These are phyloP conservation scores for Lyophyllum shimeji DNA, from an alignment of 768 basidiomycete species.

Conservation along the genomic window DNA sequence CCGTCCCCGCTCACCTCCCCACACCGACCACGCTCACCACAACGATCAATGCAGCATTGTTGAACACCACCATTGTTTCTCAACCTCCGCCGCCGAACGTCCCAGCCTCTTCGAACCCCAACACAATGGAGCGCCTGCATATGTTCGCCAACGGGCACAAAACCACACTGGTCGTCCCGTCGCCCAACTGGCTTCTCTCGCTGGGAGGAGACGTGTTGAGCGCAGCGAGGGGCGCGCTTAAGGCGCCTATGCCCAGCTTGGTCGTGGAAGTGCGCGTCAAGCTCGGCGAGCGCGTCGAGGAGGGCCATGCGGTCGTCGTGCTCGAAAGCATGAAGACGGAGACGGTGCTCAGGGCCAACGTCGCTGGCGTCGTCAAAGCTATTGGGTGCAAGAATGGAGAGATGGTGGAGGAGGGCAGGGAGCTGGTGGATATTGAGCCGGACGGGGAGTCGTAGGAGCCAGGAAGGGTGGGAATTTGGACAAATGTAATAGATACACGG, in stretches of 20 bases:
- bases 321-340: constrained; percentile 99
- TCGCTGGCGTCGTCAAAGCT: constrained; percentile 64
- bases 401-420: constrained; percentile 87
- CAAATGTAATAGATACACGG: not conserved
- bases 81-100: constrained; percentile 56
- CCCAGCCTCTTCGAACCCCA: constrained; percentile 53
- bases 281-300: constrained; percentile 75
- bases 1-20: constrained; percentile 56
- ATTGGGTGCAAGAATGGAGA: constrained; percentile 83
- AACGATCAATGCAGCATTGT: constrained; percentile 49
- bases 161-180: constrained; percentile 63
- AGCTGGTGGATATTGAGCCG: constrained; percentile 68
- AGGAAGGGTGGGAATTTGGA: not conserved
- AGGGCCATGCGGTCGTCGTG: constrained; percentile 78
- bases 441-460: constrained; percentile 19
- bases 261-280: constrained; percentile 86
- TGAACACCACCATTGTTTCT: constrained; percentile 70
- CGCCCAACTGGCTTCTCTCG: constrained; percentile 69
- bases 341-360: constrained; percentile 76
- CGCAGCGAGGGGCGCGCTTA: constrained; percentile 61
- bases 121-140: constrained; percentile 73
- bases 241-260: constrained; percentile 91
- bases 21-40: constrained; percentile 53
- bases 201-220: constrained; percentile 59
- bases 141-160: constrained; percentile 66